A percentile compares a stretch with the other conserved stretches of the same genome.
Evolutionary conservation across 2,329 filamentous ascomycete genomes (phyloP).

Genomic region (Lasiodiplodia sp.): DNA sequence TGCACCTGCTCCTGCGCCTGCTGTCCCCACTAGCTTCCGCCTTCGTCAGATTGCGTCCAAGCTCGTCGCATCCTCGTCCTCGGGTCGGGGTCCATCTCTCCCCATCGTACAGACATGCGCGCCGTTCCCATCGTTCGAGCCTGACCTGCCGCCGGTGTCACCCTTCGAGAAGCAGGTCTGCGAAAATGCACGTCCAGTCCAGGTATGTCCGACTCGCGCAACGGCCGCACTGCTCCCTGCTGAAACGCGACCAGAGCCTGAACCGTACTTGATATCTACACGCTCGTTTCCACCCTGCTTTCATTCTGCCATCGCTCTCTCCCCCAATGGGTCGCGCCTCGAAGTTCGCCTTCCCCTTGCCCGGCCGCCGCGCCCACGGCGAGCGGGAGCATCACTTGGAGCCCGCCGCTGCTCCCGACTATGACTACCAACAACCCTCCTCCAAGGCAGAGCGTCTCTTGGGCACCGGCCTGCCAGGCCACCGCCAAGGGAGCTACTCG

Average conservation of each 20-base stretch:
- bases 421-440: constrained; percentile 4
- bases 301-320: constrained; percentile 1
- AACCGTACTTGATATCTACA: constrained; percentile 23
- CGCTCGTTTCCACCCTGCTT: constrained; percentile 26
- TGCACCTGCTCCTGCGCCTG: constrained; percentile 17
- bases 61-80: constrained; percentile 25
- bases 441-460: constrained; percentile 48
- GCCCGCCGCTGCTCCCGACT: background rate
- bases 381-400: constrained; percentile 32
- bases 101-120: constrained; percentile 12
- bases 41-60: constrained; percentile 18
- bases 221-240: background rate
- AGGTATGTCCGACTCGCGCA: constrained; percentile 17
- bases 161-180: constrained; percentile 20
- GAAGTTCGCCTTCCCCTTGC: constrained; percentile 49
- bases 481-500: constrained; percentile 32
- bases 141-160: constrained; percentile 10
- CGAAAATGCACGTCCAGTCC: constrained; percentile 4
- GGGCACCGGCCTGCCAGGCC: constrained; percentile 43
- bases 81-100: constrained; percentile 9
- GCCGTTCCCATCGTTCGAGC: background rate
- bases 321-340: constrained; percentile 30
- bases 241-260: constrained; percentile 25
- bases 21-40: constrained; percentile 10
- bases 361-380: constrained; percentile 40